These are phyloP conservation scores for Candida tibetensis DNA, from an alignment of 805 yeast species.

Conservation along the genomic window DNA sequence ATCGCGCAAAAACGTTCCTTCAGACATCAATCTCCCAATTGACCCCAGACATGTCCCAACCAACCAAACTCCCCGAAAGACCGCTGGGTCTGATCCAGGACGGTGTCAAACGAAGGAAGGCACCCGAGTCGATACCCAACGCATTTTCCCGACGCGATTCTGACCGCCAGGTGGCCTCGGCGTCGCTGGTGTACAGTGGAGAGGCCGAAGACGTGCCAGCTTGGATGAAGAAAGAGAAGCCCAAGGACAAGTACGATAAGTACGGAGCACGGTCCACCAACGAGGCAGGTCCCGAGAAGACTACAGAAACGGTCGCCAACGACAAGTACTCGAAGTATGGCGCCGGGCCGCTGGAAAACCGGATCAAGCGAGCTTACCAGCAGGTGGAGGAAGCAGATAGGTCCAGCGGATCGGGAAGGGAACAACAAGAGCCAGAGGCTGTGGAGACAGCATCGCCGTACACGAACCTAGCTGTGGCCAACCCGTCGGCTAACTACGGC, in stretches of 20 bases:
- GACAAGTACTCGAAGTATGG: conserved; percentile 19
- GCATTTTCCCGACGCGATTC: conserved; percentile 24
- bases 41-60: neutral
- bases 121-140: conserved; percentile 11
- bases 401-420: neutral
- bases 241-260: conserved; percentile 35
- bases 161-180: conserved; percentile 3
- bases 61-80: neutral
- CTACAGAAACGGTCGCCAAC: conserved; percentile 1
- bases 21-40: no score
- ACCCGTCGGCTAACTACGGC: conserved; percentile 6
- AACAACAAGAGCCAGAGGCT: neutral
- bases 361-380: conserved; percentile 9
- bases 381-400: conserved; percentile 4
- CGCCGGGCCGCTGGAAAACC: neutral
- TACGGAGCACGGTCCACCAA: conserved; percentile 22
- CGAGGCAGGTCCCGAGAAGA: conserved; percentile 1
- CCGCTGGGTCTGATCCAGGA: neutral
- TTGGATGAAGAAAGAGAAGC: conserved; percentile 34
- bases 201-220: conserved; percentile 31
- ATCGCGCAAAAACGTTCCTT: no score
- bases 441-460: conserved; percentile 1
- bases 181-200: conserved; percentile 26
- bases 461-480: conserved; percentile 1
- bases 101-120: neutral